Conservation (phyloP, 2,329 filamentous ascomycete species). For the Stemphylium beticola region DNA sequence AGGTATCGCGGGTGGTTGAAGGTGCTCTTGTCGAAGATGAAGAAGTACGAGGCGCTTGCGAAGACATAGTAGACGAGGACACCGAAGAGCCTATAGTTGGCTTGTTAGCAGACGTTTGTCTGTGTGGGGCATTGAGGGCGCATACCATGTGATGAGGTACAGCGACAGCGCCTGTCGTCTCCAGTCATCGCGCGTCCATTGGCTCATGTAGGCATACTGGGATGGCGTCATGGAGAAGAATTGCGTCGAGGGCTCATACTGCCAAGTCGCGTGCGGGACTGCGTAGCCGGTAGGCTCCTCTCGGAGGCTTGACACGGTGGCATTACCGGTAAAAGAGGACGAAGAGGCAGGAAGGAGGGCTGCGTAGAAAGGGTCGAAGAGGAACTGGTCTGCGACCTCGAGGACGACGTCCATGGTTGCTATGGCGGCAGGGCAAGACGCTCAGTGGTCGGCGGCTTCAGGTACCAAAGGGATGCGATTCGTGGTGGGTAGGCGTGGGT, state of each 20-base stretch:
- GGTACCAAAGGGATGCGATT: constrained; percentile 29
- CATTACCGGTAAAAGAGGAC: constrained; percentile 59
- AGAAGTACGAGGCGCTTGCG: constrained; percentile 80
- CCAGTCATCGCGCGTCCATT: constrained; percentile 77
- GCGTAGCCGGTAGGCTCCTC: constrained; percentile 45
- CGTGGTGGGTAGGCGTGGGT: constrained; percentile 14
- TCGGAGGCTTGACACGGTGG: constrained; percentile 61
- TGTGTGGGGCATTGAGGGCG: not conserved
- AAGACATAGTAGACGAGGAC: constrained; percentile 83
- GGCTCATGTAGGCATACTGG: constrained; percentile 78
- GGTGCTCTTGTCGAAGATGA: constrained; percentile 90
- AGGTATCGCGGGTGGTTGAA: constrained; percentile 92
- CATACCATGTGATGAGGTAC: constrained; percentile 84
- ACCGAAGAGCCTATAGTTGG: constrained; percentile 76
- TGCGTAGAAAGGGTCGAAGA: constrained; percentile 82
- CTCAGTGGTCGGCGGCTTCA: constrained; percentile 20
- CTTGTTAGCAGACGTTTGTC: constrained; percentile 13
- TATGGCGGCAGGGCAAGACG: constrained; percentile 14
- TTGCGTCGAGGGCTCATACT: constrained; percentile 74
- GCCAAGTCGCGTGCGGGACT: constrained; percentile 55
- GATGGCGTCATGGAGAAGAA: constrained; percentile 74
- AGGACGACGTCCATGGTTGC: constrained; percentile 85
- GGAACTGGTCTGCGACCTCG: constrained; percentile 80
- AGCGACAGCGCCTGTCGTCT: constrained; percentile 76
- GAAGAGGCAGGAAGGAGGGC: constrained; percentile 64